These are phyloP conservation scores for Xylaria sp. DNA, from an alignment of 2,329 filamentous ascomycete species.

Conservation along the genomic window DNA sequence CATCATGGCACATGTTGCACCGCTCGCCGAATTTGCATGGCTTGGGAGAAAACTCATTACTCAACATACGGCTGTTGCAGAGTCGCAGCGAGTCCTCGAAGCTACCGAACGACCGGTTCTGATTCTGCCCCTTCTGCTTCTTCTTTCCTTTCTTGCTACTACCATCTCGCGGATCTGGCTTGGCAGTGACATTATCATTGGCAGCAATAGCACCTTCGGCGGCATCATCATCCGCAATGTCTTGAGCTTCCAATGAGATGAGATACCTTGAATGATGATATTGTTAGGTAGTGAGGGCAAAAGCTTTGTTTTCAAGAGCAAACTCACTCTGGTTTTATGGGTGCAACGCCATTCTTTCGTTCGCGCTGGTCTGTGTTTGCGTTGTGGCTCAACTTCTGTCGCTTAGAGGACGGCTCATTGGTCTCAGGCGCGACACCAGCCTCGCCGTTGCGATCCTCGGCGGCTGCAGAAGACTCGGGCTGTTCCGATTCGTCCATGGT, in stretches of 20 bases:
- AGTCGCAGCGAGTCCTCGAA: constrained; percentile 82
- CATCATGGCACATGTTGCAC: constrained; percentile 84
- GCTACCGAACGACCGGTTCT: constrained; percentile 80
- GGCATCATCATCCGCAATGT: constrained; percentile 65
- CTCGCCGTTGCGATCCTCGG: constrained; percentile 17
- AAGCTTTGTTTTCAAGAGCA: background rate
- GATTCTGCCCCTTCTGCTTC: constrained; percentile 79
- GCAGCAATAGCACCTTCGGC: constrained; percentile 68
- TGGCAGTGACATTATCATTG: constrained; percentile 67
- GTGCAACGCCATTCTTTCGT: constrained; percentile 48
- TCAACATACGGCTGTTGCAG: constrained; percentile 77
- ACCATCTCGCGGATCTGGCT: constrained; percentile 48
- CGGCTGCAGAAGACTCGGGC: constrained; percentile 29
- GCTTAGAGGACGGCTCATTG: constrained; percentile 65
- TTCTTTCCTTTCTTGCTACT: constrained; percentile 56
- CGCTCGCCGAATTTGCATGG: constrained; percentile 81
- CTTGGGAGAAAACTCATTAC: constrained; percentile 82
- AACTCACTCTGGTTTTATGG: constrained; percentile 55
- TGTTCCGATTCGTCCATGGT: constrained; percentile 33
- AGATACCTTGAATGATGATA: constrained; percentile 45
- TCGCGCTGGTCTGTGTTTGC: constrained; percentile 32
- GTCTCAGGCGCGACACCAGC: constrained; percentile 44
- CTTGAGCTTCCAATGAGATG: constrained; percentile 46
- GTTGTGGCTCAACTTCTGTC: constrained; percentile 63
- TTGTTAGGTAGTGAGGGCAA: constrained; percentile 4